Conservation (phyloP, 345 rosid species). For the Gossypium mustelinum region DNA sequence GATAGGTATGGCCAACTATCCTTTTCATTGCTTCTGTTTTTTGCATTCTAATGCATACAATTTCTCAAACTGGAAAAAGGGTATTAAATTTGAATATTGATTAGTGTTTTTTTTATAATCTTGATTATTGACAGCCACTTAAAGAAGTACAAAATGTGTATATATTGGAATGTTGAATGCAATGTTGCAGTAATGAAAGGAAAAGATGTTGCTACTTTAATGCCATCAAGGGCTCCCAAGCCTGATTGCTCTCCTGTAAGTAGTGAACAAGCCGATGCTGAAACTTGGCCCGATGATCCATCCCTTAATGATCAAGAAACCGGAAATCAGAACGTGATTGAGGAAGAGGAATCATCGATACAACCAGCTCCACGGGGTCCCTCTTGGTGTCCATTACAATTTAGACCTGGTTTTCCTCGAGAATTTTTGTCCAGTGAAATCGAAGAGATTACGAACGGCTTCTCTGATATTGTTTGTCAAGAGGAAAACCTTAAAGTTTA, state of each 20-base stretch:
- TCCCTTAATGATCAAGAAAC: neutral
- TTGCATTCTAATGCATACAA: neutral
- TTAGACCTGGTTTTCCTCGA: conserved; percentile 41
- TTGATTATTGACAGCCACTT: conserved; percentile 26
- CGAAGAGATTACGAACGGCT: conserved; percentile 33
- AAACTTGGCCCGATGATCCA: neutral
- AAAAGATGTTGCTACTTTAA: conserved; percentile 41
- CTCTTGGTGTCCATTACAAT: conserved; percentile 39
- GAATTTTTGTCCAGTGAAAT: conserved; percentile 34
- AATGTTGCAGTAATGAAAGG: conserved; percentile 44
- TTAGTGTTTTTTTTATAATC: neutral
- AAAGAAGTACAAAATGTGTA: conserved; percentile 30
- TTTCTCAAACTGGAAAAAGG: neutral
- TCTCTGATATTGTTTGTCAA: conserved; percentile 14
- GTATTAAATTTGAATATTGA: neutral
- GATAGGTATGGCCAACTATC: conserved; percentile 33
- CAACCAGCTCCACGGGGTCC: conserved; percentile 16
- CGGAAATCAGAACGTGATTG: neutral
- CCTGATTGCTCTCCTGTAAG: neutral
- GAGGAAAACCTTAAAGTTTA: conserved; percentile 13
- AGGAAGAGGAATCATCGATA: conserved; percentile 16
- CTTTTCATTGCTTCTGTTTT: neutral
- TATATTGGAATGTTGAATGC: conserved; percentile 40
- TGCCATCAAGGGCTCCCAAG: conserved; percentile 27
- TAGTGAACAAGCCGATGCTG: neutral